phyloP scores from a whole-genome alignment of 164 flowering plant genomes.

The Stephania cephalantha region DNA sequence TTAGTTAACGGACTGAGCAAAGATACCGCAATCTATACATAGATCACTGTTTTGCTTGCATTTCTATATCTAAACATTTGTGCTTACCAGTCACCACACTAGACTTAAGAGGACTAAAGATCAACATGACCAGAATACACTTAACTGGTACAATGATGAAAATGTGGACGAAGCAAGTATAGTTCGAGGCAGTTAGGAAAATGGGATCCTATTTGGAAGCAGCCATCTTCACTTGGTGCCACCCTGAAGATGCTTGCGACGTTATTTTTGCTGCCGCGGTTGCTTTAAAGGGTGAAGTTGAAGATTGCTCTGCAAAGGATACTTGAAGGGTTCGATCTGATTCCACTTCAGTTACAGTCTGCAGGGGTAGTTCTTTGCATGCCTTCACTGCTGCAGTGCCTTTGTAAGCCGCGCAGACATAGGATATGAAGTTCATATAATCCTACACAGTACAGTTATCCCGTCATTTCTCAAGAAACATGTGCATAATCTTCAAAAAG shows the following conservation, averaged over 20 bases:
- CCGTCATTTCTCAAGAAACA: not conserved
- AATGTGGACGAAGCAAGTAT: no score
- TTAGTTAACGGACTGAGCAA: no score
- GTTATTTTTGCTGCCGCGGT: conserved; percentile 5
- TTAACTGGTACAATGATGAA: no score
- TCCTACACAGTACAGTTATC: conserved; percentile 39
- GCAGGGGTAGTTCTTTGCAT: conserved; percentile 33
- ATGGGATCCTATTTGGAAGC: not conserved
- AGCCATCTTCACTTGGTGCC: conserved; percentile 16
- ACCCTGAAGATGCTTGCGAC: conserved; percentile 17
- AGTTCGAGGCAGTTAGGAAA: no score
- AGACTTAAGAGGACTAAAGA: no score
- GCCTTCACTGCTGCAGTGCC: conserved; percentile 42
- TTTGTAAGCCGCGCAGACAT: conserved; percentile 74
- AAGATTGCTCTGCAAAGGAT: conserved; percentile 19
- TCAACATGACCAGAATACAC: no score
- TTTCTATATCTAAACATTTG: no score
- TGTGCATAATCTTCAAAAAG: not conserved
- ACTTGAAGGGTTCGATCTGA: conserved; percentile 16
- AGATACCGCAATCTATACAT: no score
- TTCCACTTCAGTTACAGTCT: conserved; percentile 12
- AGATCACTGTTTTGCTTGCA: no score
- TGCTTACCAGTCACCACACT: no score
- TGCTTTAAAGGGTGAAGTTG: conserved; percentile 3
- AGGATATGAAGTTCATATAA: conserved; percentile 45